Percentiles rank a stretch among this genome's conserved stretches.
phyloP scores from a whole-genome alignment of 1,139 yeast genomes.

The Casaregolazyma lundiana region DNA sequence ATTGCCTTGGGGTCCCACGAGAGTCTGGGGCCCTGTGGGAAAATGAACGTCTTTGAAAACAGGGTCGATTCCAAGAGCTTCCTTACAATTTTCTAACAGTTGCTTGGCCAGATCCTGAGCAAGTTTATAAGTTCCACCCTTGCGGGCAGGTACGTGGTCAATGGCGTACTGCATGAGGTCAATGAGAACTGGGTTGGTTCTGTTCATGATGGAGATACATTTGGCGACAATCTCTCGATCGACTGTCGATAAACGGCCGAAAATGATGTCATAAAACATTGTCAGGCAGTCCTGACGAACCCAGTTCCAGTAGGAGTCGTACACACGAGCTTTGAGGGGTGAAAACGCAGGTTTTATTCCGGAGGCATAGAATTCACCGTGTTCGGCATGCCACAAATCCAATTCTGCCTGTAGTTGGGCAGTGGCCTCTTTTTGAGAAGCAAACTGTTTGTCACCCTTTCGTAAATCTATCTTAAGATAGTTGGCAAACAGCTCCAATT shows the following conservation, averaged over 20 bases:
- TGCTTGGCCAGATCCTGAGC: conserved; percentile 90
- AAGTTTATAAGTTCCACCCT: conserved; percentile 83
- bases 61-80: conserved; percentile 74
- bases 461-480: conserved; percentile 89
- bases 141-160: conserved; percentile 83
- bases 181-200: conserved; percentile 88
- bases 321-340: conserved; percentile 86
- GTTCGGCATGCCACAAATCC: conserved; percentile 90
- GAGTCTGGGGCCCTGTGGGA: conserved; percentile 94
- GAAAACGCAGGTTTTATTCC: conserved; percentile 92
- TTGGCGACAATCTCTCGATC: conserved; percentile 96
- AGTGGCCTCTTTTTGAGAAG: conserved; percentile 86
- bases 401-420: conserved; percentile 79
- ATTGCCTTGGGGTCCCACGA: conserved; percentile 83
- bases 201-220: conserved; percentile 96
- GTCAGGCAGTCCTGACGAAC: conserved; percentile 95
- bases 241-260: conserved; percentile 83
- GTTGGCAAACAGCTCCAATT: conserved; percentile 89
- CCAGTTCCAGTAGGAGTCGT: conserved; percentile 99
- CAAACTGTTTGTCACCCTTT: conserved; percentile 80
- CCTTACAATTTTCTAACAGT: conserved; percentile 91
- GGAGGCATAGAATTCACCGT: conserved; percentile 89
- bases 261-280: conserved; percentile 92
- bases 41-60: conserved; percentile 91
- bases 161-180: conserved; percentile 97